Conservation (phyloP, 2,329 filamentous ascomycete species). For the Lanzia echinophila region DNA sequence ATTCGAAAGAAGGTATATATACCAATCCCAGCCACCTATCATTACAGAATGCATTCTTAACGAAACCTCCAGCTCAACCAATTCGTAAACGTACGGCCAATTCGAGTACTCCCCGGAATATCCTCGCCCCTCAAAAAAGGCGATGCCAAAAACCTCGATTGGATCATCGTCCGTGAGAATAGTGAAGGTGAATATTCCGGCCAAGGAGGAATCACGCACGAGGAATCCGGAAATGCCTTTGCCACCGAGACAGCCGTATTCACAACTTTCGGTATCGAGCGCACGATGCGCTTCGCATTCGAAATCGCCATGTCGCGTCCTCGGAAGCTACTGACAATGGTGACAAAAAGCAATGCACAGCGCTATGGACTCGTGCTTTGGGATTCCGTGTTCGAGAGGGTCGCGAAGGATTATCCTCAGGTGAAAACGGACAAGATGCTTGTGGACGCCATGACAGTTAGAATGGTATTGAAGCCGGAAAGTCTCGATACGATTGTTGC, state of each 20-base stretch:
- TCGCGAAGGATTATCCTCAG: slow-evolving; percentile 60
- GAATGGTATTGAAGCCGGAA: slow-evolving; percentile 54
- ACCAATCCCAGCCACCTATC: too few relatives aligned
- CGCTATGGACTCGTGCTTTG: slow-evolving; percentile 62
- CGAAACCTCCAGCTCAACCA: slow-evolving; percentile 45
- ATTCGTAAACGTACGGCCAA: slow-evolving; percentile 60
- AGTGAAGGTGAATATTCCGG: slow-evolving; percentile 49
- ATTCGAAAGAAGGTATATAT: slow-evolving; percentile 43
- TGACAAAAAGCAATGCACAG: slow-evolving; percentile 61
- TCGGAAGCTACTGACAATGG: slow-evolving; percentile 52
- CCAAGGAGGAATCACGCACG: slow-evolving; percentile 50
- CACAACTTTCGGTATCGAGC: slow-evolving; percentile 51
- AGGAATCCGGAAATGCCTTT: slow-evolving; percentile 48
- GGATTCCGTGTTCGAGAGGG: slow-evolving; percentile 55
- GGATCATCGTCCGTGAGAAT: slow-evolving; percentile 62
- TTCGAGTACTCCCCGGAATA: slow-evolving; percentile 50
- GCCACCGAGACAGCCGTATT: slow-evolving; percentile 59
- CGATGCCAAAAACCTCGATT: slow-evolving; percentile 47
- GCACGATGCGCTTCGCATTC: slow-evolving; percentile 58
- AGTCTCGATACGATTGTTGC: slow-evolving; percentile 56
- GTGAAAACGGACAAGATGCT: slow-evolving; percentile 42
- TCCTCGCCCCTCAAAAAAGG: slow-evolving; percentile 45
- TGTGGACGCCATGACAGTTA: slow-evolving; percentile 31
- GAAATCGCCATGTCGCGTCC: slow-evolving; percentile 46
- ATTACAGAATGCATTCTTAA: too few relatives aligned